Conservation (phyloP, 306 rosid genomes). For the Prinsepia uniflora region DNA sequence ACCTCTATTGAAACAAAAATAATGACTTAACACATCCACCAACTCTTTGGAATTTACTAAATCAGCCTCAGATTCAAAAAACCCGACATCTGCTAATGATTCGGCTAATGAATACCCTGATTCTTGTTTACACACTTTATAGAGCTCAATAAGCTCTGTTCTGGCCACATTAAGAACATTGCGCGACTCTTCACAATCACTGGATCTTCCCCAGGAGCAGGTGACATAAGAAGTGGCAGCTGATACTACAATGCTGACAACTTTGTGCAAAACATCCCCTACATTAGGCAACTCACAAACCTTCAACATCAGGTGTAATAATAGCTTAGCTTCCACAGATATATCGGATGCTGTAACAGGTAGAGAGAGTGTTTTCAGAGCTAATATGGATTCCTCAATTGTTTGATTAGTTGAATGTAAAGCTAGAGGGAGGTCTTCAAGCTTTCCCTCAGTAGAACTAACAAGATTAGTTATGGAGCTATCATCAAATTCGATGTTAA, state of each 20-base stretch:
- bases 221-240: conserved; percentile 67
- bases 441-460: conserved; percentile 78
- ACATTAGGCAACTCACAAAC: conserved; percentile 56
- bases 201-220: conserved; percentile 36
- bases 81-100: conserved; percentile 35
- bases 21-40: conserved; percentile 63
- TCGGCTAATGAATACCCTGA: conserved; percentile 40
- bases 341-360: conserved; percentile 66
- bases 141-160: conserved; percentile 62
- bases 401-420: conserved; percentile 57
- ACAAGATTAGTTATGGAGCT: conserved; percentile 77
- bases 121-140: conserved; percentile 41
- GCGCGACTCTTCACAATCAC: conserved; percentile 46
- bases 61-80: conserved; percentile 53
- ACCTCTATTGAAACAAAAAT: conserved; percentile 41
- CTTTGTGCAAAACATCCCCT: conserved; percentile 55
- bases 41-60: conserved; percentile 59
- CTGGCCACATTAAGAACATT: conserved; percentile 49
- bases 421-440: conserved; percentile 87
- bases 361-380: conserved; percentile 56
- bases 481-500: conserved; percentile 89
- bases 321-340: conserved; percentile 59
- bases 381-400: conserved; percentile 53
- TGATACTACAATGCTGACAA: conserved; percentile 62
- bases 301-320: conserved; percentile 66